These are phyloP conservation scores for Daldinia caldariorum DNA, from an alignment of 495 filamentous ascomycete species.

Conservation along the genomic window DNA sequence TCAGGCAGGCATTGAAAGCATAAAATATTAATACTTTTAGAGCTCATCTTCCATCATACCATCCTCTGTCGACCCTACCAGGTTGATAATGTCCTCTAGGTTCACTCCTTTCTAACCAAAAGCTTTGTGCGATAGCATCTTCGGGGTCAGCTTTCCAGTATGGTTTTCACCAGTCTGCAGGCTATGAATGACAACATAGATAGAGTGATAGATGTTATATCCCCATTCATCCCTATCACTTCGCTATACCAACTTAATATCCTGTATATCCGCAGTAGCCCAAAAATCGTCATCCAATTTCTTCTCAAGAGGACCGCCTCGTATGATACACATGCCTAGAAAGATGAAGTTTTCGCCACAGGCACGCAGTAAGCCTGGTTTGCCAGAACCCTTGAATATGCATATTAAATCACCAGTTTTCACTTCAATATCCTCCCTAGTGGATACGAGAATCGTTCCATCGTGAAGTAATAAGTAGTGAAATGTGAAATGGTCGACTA, in stretches of 20 bases:
- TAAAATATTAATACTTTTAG: neutral
- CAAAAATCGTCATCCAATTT: slow-evolving; percentile 25
- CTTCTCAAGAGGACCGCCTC: slow-evolving; percentile 12
- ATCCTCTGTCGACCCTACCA: neutral
- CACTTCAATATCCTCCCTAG: slow-evolving; percentile 6
- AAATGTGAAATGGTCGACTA: neutral
- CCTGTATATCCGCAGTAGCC: slow-evolving; percentile 15
- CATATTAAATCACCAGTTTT: slow-evolving; percentile 22
- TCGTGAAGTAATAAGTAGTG: slow-evolving; percentile 21
- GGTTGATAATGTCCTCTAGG: neutral
- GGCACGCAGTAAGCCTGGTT: slow-evolving; percentile 16
- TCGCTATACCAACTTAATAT: slow-evolving; percentile 20
- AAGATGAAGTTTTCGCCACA: slow-evolving; percentile 19
- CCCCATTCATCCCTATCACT: neutral
- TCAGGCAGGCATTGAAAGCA: neutral
- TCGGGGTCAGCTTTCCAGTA: neutral
- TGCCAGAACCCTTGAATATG: slow-evolving; percentile 9
- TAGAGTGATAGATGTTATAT: neutral
- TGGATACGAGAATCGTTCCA: slow-evolving; percentile 11
- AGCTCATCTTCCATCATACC: neutral
- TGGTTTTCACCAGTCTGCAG: neutral
- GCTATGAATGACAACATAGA: neutral
- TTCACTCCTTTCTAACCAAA: neutral
- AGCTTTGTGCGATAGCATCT: too few relatives aligned
- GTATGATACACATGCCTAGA: slow-evolving; percentile 3